phyloP scores from a whole-genome alignment of 441 rosid species.

The Adansonia grandidieri region DNA sequence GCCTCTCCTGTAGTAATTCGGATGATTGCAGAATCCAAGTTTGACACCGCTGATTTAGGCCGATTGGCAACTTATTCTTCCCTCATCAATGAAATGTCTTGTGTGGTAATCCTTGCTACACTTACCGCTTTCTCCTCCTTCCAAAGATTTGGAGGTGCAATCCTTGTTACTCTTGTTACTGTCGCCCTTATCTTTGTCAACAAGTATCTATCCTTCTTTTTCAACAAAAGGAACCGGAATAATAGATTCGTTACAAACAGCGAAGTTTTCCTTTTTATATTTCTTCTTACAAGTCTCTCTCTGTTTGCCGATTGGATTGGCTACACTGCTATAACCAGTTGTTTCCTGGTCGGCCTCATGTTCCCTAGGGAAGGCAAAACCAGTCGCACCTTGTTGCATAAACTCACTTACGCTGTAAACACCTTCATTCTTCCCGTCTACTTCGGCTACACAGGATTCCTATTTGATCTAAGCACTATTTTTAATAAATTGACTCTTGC shows the following conservation, averaged over 20 bases:
- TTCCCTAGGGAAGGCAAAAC: conserved; percentile 88
- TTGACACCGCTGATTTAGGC: conserved; percentile 67
- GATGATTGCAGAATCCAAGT: conserved; percentile 67
- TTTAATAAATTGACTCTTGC: conserved; percentile 14
- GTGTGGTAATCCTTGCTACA: conserved; percentile 35
- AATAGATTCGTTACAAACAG: conserved; percentile 64
- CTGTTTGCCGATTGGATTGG: conserved; percentile 46
- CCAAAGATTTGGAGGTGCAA: conserved; percentile 33
- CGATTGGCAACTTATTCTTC: conserved; percentile 63
- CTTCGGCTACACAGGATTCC: conserved; percentile 80
- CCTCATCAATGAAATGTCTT: conserved; percentile 61
- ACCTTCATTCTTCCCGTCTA: conserved; percentile 81
- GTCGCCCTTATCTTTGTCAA: conserved; percentile 42
- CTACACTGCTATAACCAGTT: conserved; percentile 47
- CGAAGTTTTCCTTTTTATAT: conserved; percentile 52
- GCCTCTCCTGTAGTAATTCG: conserved; percentile 78
- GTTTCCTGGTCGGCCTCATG: conserved; percentile 65
- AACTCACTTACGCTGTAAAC: conserved; percentile 64
- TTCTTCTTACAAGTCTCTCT: conserved; percentile 44
- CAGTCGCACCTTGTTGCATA: conserved; percentile 60
- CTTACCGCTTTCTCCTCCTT: conserved; percentile 30
- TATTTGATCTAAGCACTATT: conserved; percentile 42
- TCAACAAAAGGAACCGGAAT: conserved; percentile 53
- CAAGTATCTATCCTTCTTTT: conserved; percentile 60
- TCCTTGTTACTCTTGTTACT: conserved; percentile 42